Percentiles rank a stretch among this genome's conserved stretches.
Evolutionary conservation across 805 yeast species (phyloP).

Genomic region (Zygoascus flipseniorum): DNA sequence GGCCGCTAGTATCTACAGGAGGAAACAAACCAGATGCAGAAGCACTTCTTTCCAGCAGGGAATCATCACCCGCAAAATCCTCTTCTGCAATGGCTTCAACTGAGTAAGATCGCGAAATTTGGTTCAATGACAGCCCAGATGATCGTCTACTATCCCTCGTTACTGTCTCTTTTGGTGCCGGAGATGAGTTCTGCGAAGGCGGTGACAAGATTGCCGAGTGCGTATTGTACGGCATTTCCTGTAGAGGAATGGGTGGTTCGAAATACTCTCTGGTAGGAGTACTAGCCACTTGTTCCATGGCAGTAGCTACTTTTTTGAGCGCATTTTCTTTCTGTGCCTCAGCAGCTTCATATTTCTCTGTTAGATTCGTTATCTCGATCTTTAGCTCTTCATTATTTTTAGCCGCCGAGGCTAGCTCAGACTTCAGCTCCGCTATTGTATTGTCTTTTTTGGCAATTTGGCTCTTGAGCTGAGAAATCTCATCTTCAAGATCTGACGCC

Average conservation of each 20-base stretch:
- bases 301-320: background rate
- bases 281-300: background rate
- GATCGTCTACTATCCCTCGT: background rate
- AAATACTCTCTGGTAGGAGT: background rate
- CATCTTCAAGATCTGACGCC: conserved; percentile 6
- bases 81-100: background rate
- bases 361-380: background rate
- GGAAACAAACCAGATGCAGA: conserved; percentile 4
- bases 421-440: background rate
- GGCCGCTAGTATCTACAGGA: background rate
- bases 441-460: background rate
- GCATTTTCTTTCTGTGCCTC: background rate
- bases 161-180: background rate
- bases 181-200: background rate
- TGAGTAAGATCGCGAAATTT: background rate
- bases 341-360: background rate
- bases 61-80: background rate
- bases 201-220: background rate
- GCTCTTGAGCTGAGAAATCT: conserved; percentile 1
- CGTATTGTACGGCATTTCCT: background rate
- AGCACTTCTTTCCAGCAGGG: background rate
- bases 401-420: background rate
- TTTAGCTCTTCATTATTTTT: conserved; percentile 1
- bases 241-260: background rate
- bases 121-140: background rate